Evolutionary conservation across 352 stramenopile species (phyloP), one percentile per base, ranked within the genome.

Genomic region (Pythium aquatile): DNA sequence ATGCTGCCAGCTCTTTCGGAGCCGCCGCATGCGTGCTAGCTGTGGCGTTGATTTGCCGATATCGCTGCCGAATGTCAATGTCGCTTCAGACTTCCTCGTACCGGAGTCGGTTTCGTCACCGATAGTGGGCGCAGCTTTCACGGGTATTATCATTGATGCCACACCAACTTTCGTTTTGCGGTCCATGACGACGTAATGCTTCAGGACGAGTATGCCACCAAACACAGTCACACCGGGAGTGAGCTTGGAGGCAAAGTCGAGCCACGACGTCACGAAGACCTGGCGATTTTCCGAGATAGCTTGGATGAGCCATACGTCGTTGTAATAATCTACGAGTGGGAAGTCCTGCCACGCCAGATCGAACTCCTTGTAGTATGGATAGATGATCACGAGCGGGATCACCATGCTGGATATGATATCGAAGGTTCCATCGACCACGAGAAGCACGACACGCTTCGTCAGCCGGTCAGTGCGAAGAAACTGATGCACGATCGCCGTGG

Each of bases 261-360:
- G 29, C 54, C 42, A 62, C n/a, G 68, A 74, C 1, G 48, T 64
- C 28, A 71, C 64, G 32, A 74, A 58, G 2, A 74, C 30, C 61
- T 70, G 59, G 10, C 54, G 68, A 28, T 66, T 70, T 39, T 70
- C 65, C 3, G 65, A 63, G 13, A 72, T 55, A 1, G 63, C 63
- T 5, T 63, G 37, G 42, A 64, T 60, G 26, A 70, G 57, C 61
- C 62, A 76, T 0, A 66, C 57, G 26, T 76, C 65, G n/a, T 61
- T 20, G 39, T 70, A 73, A n/a, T 63, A 66, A 20, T 70, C 57
- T 0, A 51, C 39, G 0, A 72, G 16, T 6, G 60, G 62, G 29
- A 76, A 76, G 14, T 69, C 62, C 11, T 33, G 20, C 1, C 13
- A 20, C 1, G 2, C 5, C 11, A 40, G 14, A 40, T 68, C 57